Percentiles rank a stretch among this genome's conserved stretches.
Conservation (phyloP, 2,329 filamentous ascomycete genomes). For the Calonectria leucothoes region DNA sequence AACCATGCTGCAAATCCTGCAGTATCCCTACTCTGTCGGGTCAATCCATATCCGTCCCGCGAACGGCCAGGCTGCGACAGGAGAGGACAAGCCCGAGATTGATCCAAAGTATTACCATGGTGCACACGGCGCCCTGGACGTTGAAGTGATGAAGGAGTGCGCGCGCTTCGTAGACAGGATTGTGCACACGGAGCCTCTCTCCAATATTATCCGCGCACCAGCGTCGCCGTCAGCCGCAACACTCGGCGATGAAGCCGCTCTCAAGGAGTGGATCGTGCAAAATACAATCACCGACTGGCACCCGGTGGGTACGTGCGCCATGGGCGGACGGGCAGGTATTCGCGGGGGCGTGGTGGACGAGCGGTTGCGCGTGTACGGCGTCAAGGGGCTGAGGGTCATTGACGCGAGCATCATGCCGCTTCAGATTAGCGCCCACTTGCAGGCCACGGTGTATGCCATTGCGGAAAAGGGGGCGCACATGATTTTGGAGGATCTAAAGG, state of each 20-base stretch:
- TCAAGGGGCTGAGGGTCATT: conserved; percentile 40
- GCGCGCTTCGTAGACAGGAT: conserved; percentile 54
- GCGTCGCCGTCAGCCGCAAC: conserved; percentile 37
- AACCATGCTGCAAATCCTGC: conserved; percentile 61
- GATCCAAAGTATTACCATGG: conserved; percentile 57
- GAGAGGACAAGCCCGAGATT: conserved; percentile 49
- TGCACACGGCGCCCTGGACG: conserved; percentile 52
- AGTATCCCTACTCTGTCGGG: conserved; percentile 63
- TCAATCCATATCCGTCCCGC: conserved; percentile 56
- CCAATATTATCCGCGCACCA: conserved; percentile 48
- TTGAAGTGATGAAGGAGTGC: conserved; percentile 55
- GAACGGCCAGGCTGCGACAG: conserved; percentile 22
- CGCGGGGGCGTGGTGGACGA: conserved; percentile 46
- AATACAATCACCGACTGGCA: conserved; percentile 52
- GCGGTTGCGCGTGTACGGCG: conserved; percentile 45
- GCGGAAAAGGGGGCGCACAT: conserved; percentile 46
- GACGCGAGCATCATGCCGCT: conserved; percentile 48
- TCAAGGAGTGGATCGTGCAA: conserved; percentile 42
- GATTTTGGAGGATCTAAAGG: conserved; percentile 33
- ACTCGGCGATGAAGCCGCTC: conserved; percentile 22
- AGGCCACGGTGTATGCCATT: conserved; percentile 51
- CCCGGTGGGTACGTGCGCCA: conserved; percentile 51
- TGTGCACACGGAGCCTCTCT: conserved; percentile 49
- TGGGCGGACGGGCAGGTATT: conserved; percentile 46
- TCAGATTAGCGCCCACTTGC: conserved; percentile 44